Evolutionary conservation across 2,329 filamentous ascomycete genomes (phyloP).

Genomic region (Hypoxylon sp.): DNA sequence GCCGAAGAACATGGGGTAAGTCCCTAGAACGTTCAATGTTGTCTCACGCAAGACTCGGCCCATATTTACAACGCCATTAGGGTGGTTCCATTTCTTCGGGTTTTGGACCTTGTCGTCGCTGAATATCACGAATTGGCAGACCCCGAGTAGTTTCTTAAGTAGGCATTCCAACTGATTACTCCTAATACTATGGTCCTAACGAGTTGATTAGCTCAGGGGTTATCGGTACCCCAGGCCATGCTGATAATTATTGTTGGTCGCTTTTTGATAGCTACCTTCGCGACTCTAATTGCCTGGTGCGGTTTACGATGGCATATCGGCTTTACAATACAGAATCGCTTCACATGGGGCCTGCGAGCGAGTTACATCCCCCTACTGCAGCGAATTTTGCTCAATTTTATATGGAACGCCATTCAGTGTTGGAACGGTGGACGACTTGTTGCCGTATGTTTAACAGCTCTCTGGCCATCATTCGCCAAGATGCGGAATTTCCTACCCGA

Average conservation of each 20-base stretch:
- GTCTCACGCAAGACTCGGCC: neutral
- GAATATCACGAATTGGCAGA: conserved; percentile 64
- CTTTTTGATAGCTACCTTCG: conserved; percentile 60
- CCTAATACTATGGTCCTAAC: neutral
- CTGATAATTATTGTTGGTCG: conserved; percentile 62
- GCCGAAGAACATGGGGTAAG: conserved; percentile 62
- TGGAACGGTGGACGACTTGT: conserved; percentile 56
- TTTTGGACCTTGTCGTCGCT: conserved; percentile 58
- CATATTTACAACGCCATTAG: conserved; percentile 31
- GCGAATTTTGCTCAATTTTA: conserved; percentile 64
- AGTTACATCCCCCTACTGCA: conserved; percentile 65
- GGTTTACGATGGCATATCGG: conserved; percentile 66
- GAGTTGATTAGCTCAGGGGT: conserved; percentile 55
- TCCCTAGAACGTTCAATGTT: conserved; percentile 1
- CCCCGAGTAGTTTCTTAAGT: conserved; percentile 62
- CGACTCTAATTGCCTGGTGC: conserved; percentile 62
- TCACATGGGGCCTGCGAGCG: conserved; percentile 64
- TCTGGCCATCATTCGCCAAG: conserved; percentile 61
- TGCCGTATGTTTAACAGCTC: conserved; percentile 60
- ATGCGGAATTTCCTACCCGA: conserved; percentile 63
- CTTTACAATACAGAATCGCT: conserved; percentile 65
- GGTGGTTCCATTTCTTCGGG: conserved; percentile 63
- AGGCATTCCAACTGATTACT: conserved; percentile 15
- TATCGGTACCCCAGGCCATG: conserved; percentile 65
- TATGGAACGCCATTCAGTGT: conserved; percentile 64